phyloP scores from a whole-genome alignment of 805 yeast species.

The Candida anglica region DNA sequence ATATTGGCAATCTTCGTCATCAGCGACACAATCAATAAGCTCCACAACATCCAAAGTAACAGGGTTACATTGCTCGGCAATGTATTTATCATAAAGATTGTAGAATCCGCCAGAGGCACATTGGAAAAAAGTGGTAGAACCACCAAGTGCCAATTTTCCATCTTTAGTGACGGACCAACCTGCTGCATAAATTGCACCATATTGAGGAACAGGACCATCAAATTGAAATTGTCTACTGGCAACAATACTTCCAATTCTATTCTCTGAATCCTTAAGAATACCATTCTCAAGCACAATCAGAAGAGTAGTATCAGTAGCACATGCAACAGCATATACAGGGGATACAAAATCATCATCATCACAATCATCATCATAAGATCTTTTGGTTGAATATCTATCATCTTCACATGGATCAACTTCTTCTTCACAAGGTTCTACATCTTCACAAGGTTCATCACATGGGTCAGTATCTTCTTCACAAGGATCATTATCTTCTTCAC shows the following conservation, averaged over 20 bases:
- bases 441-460: slow-evolving; percentile 1
- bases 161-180: slow-evolving; percentile 34
- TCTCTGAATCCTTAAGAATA: slow-evolving; percentile 24
- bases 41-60: slow-evolving; percentile 35
- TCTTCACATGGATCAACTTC: slow-evolving; percentile 1
- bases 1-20: neutral
- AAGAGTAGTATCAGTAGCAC: slow-evolving; percentile 20
- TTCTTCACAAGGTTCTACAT: neutral
- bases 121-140: slow-evolving; percentile 29
- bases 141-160: slow-evolving; percentile 32
- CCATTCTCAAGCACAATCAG: slow-evolving; percentile 26
- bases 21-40: slow-evolving; percentile 20
- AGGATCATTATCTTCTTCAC: slow-evolving; percentile 5
- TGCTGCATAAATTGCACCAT: slow-evolving; percentile 33
- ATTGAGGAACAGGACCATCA: slow-evolving; percentile 39
- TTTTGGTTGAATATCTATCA: neutral
- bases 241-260: slow-evolving; percentile 36
- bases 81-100: slow-evolving; percentile 31
- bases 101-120: slow-evolving; percentile 38
- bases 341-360: slow-evolving; percentile 10
- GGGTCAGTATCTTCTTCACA: neutral
- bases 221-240: slow-evolving; percentile 36
- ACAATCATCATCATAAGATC: slow-evolving; percentile 1
- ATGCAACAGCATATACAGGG: slow-evolving; percentile 26
- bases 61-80: slow-evolving; percentile 32